Evolutionary conservation across 2,329 filamentous ascomycete genomes (phyloP), one percentile per base, ranked within the genome.

Genomic region (Metarhizium album): DNA sequence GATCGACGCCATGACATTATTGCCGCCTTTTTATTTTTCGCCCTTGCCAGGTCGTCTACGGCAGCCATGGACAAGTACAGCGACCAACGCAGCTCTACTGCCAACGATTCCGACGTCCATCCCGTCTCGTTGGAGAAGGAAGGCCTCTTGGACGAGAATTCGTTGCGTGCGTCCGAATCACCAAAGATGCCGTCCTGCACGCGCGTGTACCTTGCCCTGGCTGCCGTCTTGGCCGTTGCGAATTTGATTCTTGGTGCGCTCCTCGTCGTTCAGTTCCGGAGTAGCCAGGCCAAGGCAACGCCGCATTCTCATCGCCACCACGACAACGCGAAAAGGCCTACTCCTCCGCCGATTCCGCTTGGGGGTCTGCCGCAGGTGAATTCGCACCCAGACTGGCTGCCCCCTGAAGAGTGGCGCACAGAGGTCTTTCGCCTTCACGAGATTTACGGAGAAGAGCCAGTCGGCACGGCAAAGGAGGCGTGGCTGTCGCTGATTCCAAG

Each of bases 401-500:
- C 52, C 18, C 52, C 52, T 2, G 52, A 53, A 24, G 42, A 49
- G 27, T 53, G 52, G 52, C 52, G 52, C 18, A 51, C 52, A 13
- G 52, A 53, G 31, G 38, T 53, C 20, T 53, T 53, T 23, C 47
- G 31, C 3, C 29, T 20, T 7, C 42, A 53, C n/a, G 37, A 38
- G 7, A 48, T 48, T 16, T 53, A 48, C 35, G 52, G 48, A 4
- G 23, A 29, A 16, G 29, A 53, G 23, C 48, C 48, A 7, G 33
- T 33, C 31, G 45, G 35, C 20, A 35, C 48, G 37, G 51, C 51
- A 9, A 37, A 48, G 18, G 48, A 48, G 31, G 48, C 52, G 23
- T 53, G 52, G 52, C 45, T 23, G 8, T 48, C 52, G 4, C 35
- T 53, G 48, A 51, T 53, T n/a, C 52, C 52, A 20, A 51, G 52